phyloP scores from a whole-genome alignment of 2,329 filamentous ascomycete genomes.

The Trichocomaceae sp. region DNA sequence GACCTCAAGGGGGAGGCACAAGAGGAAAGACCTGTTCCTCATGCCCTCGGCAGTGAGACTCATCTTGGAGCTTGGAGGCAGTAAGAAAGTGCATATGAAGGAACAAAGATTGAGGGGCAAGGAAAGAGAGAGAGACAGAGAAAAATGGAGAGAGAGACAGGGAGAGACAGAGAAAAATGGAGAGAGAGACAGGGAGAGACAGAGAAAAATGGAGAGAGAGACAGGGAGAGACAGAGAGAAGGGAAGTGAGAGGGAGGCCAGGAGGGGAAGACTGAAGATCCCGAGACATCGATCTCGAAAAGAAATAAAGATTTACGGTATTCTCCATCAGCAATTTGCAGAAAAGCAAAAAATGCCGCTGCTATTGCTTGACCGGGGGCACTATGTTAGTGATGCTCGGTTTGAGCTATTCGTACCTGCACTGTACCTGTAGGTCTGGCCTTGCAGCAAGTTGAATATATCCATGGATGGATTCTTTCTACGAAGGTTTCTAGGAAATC shows the following conservation, averaged over 20 bases:
- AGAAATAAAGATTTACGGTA: neutral
- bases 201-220: neutral
- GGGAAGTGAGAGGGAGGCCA: neutral
- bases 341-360: neutral
- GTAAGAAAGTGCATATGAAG: neutral
- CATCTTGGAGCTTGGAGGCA: neutral
- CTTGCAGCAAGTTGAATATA: neutral
- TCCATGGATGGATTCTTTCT: no score
- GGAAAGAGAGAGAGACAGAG: neutral
- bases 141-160: neutral
- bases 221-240: neutral
- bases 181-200: neutral
- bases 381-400: no score
- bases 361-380: no score
- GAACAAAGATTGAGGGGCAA: neutral
- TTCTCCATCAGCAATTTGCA: neutral
- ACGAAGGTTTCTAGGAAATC: no score
- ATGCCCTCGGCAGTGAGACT: neutral
- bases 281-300: neutral
- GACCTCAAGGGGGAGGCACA: conserved; percentile 5
- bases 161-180: neutral
- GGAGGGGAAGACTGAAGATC: neutral
- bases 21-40: neutral
- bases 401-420: no score
- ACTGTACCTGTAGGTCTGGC: neutral